A percentile compares a stretch with the other conserved stretches of the same genome.
Conservation (phyloP, 371 early-diverging fungal genomes). For the Entomophthora muscae region DNA sequence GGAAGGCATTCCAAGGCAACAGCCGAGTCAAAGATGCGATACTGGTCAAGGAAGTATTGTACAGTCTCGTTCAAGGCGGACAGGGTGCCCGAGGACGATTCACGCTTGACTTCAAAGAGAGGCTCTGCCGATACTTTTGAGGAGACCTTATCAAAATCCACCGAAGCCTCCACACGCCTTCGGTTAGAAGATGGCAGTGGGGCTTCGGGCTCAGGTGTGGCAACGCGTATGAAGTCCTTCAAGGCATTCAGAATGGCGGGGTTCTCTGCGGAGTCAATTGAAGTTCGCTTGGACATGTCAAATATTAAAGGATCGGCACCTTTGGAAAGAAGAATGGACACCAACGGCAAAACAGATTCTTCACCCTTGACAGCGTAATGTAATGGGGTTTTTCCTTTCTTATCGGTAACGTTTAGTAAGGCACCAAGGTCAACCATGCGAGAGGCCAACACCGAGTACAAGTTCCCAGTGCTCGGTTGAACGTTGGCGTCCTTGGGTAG, state of each 20-base stretch:
- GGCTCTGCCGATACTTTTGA: not conserved
- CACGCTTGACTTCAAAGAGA: not conserved
- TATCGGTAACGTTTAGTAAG: constrained; percentile 33
- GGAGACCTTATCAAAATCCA: not conserved
- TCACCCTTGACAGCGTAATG: constrained; percentile 36
- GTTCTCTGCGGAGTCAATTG: not conserved
- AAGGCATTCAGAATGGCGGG: not conserved
- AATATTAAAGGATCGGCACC: not conserved
- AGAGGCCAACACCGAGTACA: constrained; percentile 17
- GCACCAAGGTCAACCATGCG: constrained; percentile 34
- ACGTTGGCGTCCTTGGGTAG: constrained; percentile 9
- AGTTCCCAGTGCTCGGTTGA: constrained; percentile 12
- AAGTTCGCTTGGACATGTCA: not conserved
- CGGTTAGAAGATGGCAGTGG: not conserved
- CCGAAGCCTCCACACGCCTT: not conserved
- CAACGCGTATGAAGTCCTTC: not conserved
- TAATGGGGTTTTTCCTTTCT: constrained; percentile 41
- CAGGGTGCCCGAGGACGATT: not conserved
- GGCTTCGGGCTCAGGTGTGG: not conserved
- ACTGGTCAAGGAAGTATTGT: constrained; percentile 5
- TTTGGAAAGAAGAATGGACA: not conserved
- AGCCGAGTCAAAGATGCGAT: constrained; percentile 2
- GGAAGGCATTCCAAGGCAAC: constrained; percentile 4
- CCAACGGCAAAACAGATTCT: not conserved
- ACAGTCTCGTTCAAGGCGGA: not conserved